These are phyloP conservation scores for Starmera quercuum DNA, from an alignment of 805 yeast genomes.

Conservation along the genomic window DNA sequence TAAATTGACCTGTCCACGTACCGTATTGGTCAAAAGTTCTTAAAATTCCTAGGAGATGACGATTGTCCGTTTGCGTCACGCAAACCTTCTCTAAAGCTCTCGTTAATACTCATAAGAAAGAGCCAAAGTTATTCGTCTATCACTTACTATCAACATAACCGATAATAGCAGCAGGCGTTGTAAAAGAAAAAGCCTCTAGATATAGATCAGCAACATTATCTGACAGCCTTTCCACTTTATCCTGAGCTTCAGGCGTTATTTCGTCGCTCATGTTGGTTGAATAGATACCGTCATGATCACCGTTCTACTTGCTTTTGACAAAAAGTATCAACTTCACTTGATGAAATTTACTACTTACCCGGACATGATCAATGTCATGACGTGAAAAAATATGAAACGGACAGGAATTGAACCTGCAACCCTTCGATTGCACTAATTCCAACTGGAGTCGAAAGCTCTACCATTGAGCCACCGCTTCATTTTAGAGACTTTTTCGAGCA, in stretches of 20 bases:
- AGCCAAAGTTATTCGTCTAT: no score
- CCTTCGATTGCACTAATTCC: conserved; percentile 53
- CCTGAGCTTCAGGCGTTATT: conserved; percentile 1
- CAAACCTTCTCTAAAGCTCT: conserved; percentile 47
- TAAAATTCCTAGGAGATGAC: conserved; percentile 78
- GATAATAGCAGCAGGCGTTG: conserved; percentile 85
- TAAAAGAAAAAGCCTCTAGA: conserved; percentile 73
- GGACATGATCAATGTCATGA: not conserved
- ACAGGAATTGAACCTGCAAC: conserved; percentile 87
- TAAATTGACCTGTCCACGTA: no score
- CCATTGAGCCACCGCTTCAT: conserved; percentile 73
- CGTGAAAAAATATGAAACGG: conserved; percentile 46
- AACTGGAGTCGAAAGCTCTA: conserved; percentile 72
- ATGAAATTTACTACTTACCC: no score
- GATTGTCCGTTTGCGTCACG: conserved; percentile 84
- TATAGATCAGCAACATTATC: conserved; percentile 50
- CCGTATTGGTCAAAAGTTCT: conserved; percentile 93
- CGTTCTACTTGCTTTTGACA: not conserved
- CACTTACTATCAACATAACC: conserved; percentile 69
- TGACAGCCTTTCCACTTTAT: conserved; percentile 17
- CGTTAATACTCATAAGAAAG: not conserved
- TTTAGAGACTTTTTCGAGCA: conserved; percentile 13
- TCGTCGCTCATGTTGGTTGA: not conserved
- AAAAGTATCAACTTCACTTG: not conserved
- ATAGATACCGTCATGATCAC: not conserved